Conservation (phyloP, 768 basidiomycete species). For the Coprinellus micaceus region DNA sequence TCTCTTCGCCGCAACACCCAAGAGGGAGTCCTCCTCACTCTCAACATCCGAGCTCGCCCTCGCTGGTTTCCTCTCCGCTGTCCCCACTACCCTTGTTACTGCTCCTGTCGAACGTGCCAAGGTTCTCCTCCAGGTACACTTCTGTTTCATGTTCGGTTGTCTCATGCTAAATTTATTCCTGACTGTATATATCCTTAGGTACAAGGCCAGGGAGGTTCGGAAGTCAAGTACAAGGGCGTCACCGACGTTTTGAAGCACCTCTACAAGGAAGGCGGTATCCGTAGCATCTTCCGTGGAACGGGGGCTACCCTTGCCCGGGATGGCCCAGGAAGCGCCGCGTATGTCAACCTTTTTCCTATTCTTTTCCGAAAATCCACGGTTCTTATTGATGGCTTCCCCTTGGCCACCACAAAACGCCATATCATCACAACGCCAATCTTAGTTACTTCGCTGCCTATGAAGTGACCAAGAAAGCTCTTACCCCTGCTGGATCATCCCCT, state of each 20-base stretch:
- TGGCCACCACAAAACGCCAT: neutral
- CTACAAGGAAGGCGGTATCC: slow-evolving; percentile 90
- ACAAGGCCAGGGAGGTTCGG: slow-evolving; percentile 78
- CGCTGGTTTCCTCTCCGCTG: slow-evolving; percentile 91
- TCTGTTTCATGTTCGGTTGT: neutral
- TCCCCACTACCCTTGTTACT: slow-evolving; percentile 89
- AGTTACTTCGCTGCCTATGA: slow-evolving; percentile 99
- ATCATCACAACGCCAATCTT: neutral
- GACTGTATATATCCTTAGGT: slow-evolving; percentile 42
- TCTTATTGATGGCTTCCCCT: neutral
- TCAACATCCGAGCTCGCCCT: slow-evolving; percentile 78
- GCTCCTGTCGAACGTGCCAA: slow-evolving; percentile 97
- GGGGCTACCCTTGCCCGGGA: slow-evolving; percentile 92
- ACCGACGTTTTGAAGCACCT: slow-evolving; percentile 86
- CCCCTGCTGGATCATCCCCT: slow-evolving; percentile 75
- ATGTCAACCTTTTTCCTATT: slow-evolving; percentile 30
- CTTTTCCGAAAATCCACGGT: slow-evolving; percentile 7
- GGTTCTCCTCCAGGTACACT: slow-evolving; percentile 80
- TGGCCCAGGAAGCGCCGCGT: slow-evolving; percentile 96
- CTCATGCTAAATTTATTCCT: slow-evolving; percentile 8
- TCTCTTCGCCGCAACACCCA: slow-evolving; percentile 76
- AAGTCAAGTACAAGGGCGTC: slow-evolving; percentile 82
- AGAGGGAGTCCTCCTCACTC: slow-evolving; percentile 58
- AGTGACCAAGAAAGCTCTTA: slow-evolving; percentile 82
- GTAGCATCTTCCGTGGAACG: slow-evolving; percentile 90